phyloP scores from a whole-genome alignment of 805 yeast species.

The Grigorovia jiainica region DNA sequence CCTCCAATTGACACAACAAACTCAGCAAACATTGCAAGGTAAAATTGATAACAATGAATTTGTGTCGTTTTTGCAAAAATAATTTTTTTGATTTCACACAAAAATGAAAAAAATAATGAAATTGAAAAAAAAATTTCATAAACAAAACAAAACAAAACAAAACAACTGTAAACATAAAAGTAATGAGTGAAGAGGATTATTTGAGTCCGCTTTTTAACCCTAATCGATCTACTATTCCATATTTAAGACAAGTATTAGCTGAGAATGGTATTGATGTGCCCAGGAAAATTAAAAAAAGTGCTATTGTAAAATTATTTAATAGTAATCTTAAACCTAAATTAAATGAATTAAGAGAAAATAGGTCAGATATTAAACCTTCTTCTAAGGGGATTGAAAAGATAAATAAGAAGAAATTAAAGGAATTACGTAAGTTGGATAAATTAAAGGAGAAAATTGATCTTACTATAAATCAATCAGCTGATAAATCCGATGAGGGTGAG shows the following conservation, averaged over 20 bases:
- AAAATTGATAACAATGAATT: slow-evolving; percentile 13
- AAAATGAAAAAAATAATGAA: too few relatives aligned
- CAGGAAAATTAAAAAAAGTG: slow-evolving; percentile 57
- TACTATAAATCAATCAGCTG: background rate
- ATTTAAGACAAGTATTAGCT: slow-evolving; percentile 54
- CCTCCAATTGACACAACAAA: background rate
- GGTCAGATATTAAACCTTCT: slow-evolving; percentile 11
- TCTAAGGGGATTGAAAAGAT: slow-evolving; percentile 13
- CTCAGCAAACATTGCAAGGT: slow-evolving; percentile 12
- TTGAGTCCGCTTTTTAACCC: too few relatives aligned
- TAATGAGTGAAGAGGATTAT: too few relatives aligned
- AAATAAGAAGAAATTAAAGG: slow-evolving; percentile 3
- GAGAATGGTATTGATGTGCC: slow-evolving; percentile 48
- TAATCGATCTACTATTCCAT: slow-evolving; percentile 59
- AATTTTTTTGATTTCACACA: too few relatives aligned
- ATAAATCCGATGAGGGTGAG: too few relatives aligned
- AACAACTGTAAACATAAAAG: too few relatives aligned
- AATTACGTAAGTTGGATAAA: background rate
- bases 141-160: too few relatives aligned
- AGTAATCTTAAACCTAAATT: slow-evolving; percentile 43
- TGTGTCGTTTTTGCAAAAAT: background rate
- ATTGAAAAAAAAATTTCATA: too few relatives aligned
- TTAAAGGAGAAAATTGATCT: slow-evolving; percentile 10
- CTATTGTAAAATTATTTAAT: slow-evolving; percentile 50
- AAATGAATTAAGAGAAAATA: slow-evolving; percentile 29